These are phyloP conservation scores for Xylariaceae sp. DNA, from an alignment of 2,329 filamentous ascomycete species.

Conservation along the genomic window DNA sequence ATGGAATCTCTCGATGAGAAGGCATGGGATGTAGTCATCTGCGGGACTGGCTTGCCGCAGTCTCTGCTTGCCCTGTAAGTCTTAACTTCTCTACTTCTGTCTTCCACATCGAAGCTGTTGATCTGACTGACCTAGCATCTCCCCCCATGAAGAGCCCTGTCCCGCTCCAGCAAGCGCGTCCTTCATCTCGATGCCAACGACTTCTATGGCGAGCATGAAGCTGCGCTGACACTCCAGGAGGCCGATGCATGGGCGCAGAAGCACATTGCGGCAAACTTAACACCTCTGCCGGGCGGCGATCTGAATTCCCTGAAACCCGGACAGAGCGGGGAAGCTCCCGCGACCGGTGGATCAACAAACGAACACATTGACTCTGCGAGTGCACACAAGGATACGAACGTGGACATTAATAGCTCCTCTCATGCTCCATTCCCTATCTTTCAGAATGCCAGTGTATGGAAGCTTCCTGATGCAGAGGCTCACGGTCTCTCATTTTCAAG, in stretches of 20 bases:
- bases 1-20: conserved; percentile 76
- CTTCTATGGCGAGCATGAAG: conserved; percentile 84
- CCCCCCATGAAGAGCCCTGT: conserved; percentile 69
- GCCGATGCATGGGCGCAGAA: conserved; percentile 66
- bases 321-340: background rate
- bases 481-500: conserved; percentile 58
- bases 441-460: conserved; percentile 37
- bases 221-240: conserved; percentile 80
- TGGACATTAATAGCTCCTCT: background rate
- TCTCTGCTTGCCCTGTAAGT: conserved; percentile 75
- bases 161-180: conserved; percentile 85
- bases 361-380: background rate
- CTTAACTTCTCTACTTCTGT: conserved; percentile 12
- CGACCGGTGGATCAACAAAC: background rate
- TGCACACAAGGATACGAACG: background rate
- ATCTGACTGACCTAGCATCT: conserved; percentile 68
- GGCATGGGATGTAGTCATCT: conserved; percentile 75
- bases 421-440: conserved; percentile 26
- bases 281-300: conserved; percentile 2
- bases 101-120: conserved; percentile 29
- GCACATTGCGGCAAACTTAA: conserved; percentile 25
- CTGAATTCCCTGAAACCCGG: background rate
- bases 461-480: conserved; percentile 30
- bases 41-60: conserved; percentile 73
- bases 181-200: conserved; percentile 84